A percentile compares a stretch with the other conserved stretches of the same genome.
phyloP scores from a whole-genome alignment of 1,284 basidiomycete species.

The Sporisorium graminicola region DNA sequence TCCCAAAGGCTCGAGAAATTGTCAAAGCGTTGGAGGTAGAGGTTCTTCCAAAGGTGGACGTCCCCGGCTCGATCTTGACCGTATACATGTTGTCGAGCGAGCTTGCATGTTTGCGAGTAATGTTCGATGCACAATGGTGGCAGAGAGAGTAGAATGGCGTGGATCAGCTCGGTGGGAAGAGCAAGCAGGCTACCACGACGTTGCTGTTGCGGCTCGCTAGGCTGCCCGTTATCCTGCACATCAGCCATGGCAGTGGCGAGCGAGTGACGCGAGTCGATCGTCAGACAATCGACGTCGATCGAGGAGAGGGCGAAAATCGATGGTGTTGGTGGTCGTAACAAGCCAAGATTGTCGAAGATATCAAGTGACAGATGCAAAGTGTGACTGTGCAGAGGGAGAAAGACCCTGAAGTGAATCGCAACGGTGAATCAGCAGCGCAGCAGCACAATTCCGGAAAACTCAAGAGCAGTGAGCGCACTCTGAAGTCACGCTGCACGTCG shows the following conservation, averaged over 20 bases:
- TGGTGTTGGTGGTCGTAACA: neutral
- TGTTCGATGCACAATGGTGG: conserved; percentile 47
- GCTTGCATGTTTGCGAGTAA: conserved; percentile 46
- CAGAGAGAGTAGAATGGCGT: conserved; percentile 30
- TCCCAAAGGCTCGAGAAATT: conserved; percentile 23
- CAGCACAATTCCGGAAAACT: neutral
- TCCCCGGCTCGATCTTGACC: conserved; percentile 19
- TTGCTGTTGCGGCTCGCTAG: neutral
- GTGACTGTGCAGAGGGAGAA: conserved; percentile 5
- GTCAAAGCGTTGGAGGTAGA: conserved; percentile 43
- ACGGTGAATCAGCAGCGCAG: conserved; percentile 9
- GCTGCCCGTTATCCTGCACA: neutral
- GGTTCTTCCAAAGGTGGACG: conserved; percentile 42
- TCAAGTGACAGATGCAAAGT: neutral
- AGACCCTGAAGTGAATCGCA: neutral
- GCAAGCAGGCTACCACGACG: conserved; percentile 19
- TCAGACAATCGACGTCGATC: neutral
- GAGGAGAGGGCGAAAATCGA: neutral
- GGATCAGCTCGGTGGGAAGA: conserved; percentile 44
- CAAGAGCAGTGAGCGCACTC: neutral
- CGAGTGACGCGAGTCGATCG: neutral
- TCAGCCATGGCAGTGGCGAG: neutral
- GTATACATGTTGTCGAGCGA: conserved; percentile 40
- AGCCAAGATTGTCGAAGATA: neutral
- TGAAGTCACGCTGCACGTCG: neutral